Evolutionary conservation across 2,329 filamentous ascomycete species (phyloP).

Genomic region (Talaromyces sp.): DNA sequence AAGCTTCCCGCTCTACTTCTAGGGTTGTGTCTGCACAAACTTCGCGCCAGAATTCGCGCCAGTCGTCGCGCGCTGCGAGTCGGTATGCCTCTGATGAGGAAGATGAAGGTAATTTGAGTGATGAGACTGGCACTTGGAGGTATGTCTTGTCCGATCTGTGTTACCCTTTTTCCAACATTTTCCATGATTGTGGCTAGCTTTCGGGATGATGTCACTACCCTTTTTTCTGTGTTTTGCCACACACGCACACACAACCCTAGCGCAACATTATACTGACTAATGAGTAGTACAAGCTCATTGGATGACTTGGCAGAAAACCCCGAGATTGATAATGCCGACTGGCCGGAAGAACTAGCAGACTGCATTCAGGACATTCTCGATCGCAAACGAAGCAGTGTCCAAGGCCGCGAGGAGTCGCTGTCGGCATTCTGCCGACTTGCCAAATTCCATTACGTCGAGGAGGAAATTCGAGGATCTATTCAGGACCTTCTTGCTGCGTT

Average conservation of each 20-base stretch:
- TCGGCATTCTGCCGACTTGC: constrained; percentile 62
- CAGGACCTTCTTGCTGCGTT: constrained; percentile 64
- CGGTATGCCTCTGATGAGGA: constrained; percentile 59
- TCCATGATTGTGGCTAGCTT: background rate
- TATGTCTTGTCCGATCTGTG: constrained; percentile 33
- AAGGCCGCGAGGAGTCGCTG: constrained; percentile 65
- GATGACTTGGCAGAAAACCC: constrained; percentile 59
- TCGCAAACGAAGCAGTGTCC: constrained; percentile 72
- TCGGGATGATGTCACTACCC: constrained; percentile 36
- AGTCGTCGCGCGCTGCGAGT: constrained; percentile 54
- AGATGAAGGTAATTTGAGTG: constrained; percentile 53
- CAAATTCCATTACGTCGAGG: constrained; percentile 64
- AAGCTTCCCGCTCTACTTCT: constrained; percentile 53
- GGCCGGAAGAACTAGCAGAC: constrained; percentile 61
- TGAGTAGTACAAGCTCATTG: constrained; percentile 59
- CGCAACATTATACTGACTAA: background rate
- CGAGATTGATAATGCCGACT: constrained; percentile 56
- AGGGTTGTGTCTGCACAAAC: constrained; percentile 51
- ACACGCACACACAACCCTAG: background rate
- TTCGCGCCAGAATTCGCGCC: constrained; percentile 53
- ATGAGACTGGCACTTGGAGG: constrained; percentile 56
- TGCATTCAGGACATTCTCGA: constrained; percentile 70
- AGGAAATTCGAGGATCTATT: constrained; percentile 58
- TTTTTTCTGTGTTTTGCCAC: constrained; percentile 7
- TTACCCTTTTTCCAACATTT: background rate